Conservation (phyloP, 805 yeast genomes). For the Candida palmyrensis region DNA sequence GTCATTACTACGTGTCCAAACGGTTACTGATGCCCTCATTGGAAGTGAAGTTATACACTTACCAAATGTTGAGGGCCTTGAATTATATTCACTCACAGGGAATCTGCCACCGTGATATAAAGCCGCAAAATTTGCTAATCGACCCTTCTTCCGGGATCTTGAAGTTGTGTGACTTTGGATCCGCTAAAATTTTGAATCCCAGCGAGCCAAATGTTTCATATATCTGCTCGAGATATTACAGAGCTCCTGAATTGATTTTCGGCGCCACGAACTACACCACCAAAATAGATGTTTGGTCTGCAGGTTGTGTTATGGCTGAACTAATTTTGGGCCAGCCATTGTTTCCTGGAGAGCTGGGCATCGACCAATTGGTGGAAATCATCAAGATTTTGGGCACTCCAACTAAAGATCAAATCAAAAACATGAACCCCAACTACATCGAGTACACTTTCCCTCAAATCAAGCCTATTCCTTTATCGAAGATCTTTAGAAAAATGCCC, state of each 20-base stretch:
- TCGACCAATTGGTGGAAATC: slow-evolving; percentile 94
- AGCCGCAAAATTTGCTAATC: slow-evolving; percentile 83
- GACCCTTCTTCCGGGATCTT: slow-evolving; percentile 82
- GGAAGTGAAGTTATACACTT: slow-evolving; percentile 82
- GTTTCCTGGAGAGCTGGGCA: slow-evolving; percentile 97
- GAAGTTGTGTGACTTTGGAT: slow-evolving; percentile 94
- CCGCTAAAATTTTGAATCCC: slow-evolving; percentile 87
- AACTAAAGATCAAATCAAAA: slow-evolving; percentile 79
- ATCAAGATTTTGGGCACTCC: slow-evolving; percentile 96
- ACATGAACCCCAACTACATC: slow-evolving; percentile 96
- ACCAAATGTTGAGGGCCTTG: slow-evolving; percentile 70
- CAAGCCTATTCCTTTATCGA: slow-evolving; percentile 68
- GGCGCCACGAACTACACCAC: slow-evolving; percentile 97
- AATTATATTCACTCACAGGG: slow-evolving; percentile 74
- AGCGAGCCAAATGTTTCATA: slow-evolving; percentile 93
- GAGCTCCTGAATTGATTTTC: slow-evolving; percentile 97
- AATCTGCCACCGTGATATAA: slow-evolving; percentile 90
- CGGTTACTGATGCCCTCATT: slow-evolving; percentile 79
- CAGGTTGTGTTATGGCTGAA: slow-evolving; percentile 98
- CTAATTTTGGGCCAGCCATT: slow-evolving; percentile 91
- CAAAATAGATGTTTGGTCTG: slow-evolving; percentile 95
- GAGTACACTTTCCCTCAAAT: slow-evolving; percentile 93
- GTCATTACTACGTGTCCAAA: slow-evolving; percentile 74
- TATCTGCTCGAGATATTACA: slow-evolving; percentile 92
- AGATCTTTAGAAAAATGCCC: slow-evolving; percentile 58